These are phyloP conservation scores for Sporothrix curviconia DNA, from an alignment of 2,329 filamentous ascomycete genomes.

Conservation along the genomic window DNA sequence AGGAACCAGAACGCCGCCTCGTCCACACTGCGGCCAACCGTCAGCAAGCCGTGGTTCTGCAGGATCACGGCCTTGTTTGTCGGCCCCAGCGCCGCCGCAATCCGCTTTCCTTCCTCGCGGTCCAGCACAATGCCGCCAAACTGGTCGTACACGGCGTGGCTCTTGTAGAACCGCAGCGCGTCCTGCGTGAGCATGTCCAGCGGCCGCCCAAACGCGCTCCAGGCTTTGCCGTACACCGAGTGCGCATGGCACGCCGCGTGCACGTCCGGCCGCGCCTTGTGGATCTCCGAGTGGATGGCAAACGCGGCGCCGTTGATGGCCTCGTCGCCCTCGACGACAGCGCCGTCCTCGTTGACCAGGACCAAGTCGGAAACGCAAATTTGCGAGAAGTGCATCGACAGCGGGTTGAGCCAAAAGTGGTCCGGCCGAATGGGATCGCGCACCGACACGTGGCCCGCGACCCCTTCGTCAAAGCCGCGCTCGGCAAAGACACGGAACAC, in stretches of 20 bases:
- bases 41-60: slow-evolving; percentile 64
- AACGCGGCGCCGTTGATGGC: slow-evolving; percentile 63
- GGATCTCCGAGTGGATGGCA: slow-evolving; percentile 60
- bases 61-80: slow-evolving; percentile 57
- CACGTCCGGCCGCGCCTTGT: slow-evolving; percentile 58
- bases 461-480: slow-evolving; percentile 54
- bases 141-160: slow-evolving; percentile 59
- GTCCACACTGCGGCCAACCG: slow-evolving; percentile 63
- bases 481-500: slow-evolving; percentile 56
- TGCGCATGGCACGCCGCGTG: slow-evolving; percentile 64
- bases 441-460: slow-evolving; percentile 54
- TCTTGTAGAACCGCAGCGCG: slow-evolving; percentile 55
- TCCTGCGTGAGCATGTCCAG: slow-evolving; percentile 66
- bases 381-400: slow-evolving; percentile 60
- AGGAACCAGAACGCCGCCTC: slow-evolving; percentile 67
- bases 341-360: slow-evolving; percentile 53
- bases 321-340: slow-evolving; percentile 55
- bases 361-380: slow-evolving; percentile 63
- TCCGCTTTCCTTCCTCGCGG: slow-evolving; percentile 55
- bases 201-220: slow-evolving; percentile 54
- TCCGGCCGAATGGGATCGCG: slow-evolving; percentile 21
- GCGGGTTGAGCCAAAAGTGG: slow-evolving; percentile 40
- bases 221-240: slow-evolving; percentile 58
- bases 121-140: slow-evolving; percentile 47
- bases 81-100: slow-evolving; percentile 55